These are phyloP conservation scores for Solanum peruvianum DNA, from an alignment of 257 asterid species.

Conservation along the genomic window DNA sequence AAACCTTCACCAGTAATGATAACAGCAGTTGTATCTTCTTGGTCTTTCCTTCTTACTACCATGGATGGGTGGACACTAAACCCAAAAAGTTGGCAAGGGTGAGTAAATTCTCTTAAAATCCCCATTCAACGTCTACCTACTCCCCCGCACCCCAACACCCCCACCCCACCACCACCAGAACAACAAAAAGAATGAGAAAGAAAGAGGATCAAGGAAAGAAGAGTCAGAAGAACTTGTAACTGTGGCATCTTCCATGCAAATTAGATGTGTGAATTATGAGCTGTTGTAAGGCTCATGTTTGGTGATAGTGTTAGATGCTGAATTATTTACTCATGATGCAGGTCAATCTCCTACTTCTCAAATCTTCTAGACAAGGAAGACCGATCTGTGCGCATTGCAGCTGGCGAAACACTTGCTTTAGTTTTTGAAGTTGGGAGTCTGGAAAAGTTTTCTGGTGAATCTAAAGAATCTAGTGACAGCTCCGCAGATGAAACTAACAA, in stretches of 20 bases:
- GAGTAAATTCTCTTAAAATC: background rate
- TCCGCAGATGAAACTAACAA: slow-evolving; percentile 34
- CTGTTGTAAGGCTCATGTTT: background rate
- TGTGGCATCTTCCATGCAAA: background rate
- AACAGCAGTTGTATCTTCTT: slow-evolving; percentile 61
- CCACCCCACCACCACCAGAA: no score
- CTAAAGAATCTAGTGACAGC: slow-evolving; percentile 40
- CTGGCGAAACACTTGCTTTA: slow-evolving; percentile 93
- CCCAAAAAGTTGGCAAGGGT: slow-evolving; percentile 86
- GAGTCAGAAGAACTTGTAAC: background rate
- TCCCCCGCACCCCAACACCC: background rate
- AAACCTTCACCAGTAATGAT: slow-evolving; percentile 57
- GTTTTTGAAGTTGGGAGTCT: slow-evolving; percentile 72
- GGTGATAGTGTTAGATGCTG: background rate
- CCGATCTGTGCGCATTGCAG: slow-evolving; percentile 71
- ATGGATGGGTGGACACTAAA: slow-evolving; percentile 47
- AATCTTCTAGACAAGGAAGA: slow-evolving; percentile 83
- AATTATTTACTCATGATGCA: slow-evolving; percentile 15
- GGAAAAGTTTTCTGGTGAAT: slow-evolving; percentile 62
- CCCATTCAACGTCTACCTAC: background rate
- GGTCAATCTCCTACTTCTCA: slow-evolving; percentile 62
- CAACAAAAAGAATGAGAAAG: background rate
- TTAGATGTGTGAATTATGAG: background rate
- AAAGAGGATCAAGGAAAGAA: background rate
- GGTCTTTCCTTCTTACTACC: slow-evolving; percentile 88